Evolutionary conservation across 495 filamentous ascomycete species (phyloP), one percentile per base, ranked within the genome.

Genomic region (Penicillium tannophilum): DNA sequence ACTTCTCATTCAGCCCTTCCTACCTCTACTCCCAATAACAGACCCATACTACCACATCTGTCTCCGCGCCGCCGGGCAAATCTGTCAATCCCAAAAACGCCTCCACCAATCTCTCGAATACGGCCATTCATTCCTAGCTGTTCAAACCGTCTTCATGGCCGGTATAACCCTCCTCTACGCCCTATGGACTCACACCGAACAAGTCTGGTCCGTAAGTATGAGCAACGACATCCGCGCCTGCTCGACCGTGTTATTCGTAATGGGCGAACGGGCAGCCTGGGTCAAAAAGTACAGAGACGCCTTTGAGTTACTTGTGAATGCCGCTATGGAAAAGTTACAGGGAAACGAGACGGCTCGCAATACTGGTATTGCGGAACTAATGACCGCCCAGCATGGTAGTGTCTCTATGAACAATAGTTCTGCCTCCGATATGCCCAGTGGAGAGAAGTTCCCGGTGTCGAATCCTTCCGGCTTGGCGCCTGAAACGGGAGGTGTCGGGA

Each of bases 221-320:
- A 80, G 77, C 60, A 82, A 82, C 58, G 78, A 84, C 39, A 79
- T 82, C 47, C 77, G 81, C 46, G 81, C 80, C 23, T 84, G 79
- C 70, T 82, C 80, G 5, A 74, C 78, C 2, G 79, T 82, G 0
- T 67, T 84, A 8, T 82, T 82, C 59, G 79, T 82, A 39, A 82
- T 84, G 78, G 78, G 76, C 12, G 81, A 84, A 59, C 74, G 80
- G 43, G 79, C 79, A 10, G 69, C 74, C 11, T 80, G 74, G 72
- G 79, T 82, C 1, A 81, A 80, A 55, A 79, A 81, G 50, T 82
- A 82, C 70, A 78, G 81, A 31, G 79, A 84, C 51, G 77, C 81
- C 1, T 80, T 84, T 50, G 81, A 84, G 47, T 63, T 79, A 0
- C 72, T 84, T 3, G 80, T 84, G 33, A 79, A 80, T 48, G 79